Evolutionary conservation across 163 green algal species (phyloP).

Genomic region (Smithsoniella earleae): DNA sequence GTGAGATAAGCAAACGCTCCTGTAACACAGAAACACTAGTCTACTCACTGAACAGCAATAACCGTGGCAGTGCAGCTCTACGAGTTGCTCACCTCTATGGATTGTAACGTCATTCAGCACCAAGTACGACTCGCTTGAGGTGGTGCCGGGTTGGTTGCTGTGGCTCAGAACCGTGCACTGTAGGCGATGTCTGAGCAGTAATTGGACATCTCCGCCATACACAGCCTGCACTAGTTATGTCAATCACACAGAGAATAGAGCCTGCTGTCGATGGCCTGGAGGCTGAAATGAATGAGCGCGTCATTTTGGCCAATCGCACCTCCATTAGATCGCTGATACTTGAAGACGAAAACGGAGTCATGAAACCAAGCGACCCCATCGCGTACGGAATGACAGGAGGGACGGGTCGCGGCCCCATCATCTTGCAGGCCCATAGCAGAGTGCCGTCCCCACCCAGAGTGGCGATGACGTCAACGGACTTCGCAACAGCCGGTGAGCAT

Average conservation of each 20-base stretch:
- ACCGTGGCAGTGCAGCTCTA: background rate
- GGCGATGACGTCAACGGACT: background rate
- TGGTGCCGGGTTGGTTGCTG: background rate
- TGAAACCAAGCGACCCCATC: conserved; percentile 70
- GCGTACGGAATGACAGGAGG: conserved; percentile 73
- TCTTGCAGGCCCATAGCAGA: conserved; percentile 73
- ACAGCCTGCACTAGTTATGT: conserved; percentile 27
- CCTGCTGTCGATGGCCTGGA: background rate
- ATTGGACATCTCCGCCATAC: conserved; percentile 52
- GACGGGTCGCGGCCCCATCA: conserved; percentile 61
- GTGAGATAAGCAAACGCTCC: conserved; percentile 72
- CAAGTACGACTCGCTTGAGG: conserved; percentile 44
- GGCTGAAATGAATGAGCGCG: background rate
- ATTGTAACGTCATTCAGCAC: conserved; percentile 93
- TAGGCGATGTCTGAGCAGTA: conserved; percentile 73
- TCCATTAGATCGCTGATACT: conserved; percentile 43
- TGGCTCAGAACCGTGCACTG: conserved; percentile 55
- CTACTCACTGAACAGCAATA: background rate
- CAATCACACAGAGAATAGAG: too few relatives aligned
- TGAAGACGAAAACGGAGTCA: conserved; percentile 63
- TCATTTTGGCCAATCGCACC: conserved; percentile 28
- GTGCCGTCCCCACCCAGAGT: conserved; percentile 60
- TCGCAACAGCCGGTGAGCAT: background rate
- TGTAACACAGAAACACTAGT: background rate
- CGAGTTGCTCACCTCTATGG: conserved; percentile 56